Conservation (phyloP, 2,329 filamentous ascomycete genomes). For the Tolypocladium endophyticum region DNA sequence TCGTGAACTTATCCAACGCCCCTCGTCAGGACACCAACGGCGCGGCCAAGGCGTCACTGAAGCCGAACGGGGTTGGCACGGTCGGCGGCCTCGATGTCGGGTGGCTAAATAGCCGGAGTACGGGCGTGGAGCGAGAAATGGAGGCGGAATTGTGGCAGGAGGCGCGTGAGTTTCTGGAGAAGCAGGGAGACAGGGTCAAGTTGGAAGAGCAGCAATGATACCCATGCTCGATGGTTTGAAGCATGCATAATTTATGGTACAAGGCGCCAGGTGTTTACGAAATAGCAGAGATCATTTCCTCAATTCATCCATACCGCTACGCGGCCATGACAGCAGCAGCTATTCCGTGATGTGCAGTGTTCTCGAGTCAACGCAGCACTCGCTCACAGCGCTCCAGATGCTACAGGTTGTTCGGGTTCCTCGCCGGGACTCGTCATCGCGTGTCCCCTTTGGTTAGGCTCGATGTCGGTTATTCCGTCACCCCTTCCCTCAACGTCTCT, state of each 20-base stretch:
- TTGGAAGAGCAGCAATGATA: background rate
- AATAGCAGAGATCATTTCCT: background rate
- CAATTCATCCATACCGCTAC: background rate
- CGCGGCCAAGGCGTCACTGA: slow-evolving; percentile 32
- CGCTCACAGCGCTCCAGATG: background rate
- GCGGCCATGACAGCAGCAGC: background rate
- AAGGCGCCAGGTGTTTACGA: background rate
- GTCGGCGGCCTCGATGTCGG: slow-evolving; percentile 67
- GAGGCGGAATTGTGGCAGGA: slow-evolving; percentile 66
- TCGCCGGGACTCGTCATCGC: background rate
- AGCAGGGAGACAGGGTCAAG: slow-evolving; percentile 10
- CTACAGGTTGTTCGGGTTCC: background rate
- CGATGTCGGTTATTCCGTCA: background rate
- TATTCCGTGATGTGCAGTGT: background rate
- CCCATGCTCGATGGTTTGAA: background rate
- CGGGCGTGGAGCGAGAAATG: slow-evolving; percentile 72
- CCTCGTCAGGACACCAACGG: slow-evolving; percentile 20
- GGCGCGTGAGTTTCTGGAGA: slow-evolving; percentile 25
- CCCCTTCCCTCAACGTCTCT: background rate
- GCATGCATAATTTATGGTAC: background rate
- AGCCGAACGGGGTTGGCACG: slow-evolving; percentile 44
- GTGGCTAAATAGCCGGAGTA: slow-evolving; percentile 78
- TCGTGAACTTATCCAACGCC: slow-evolving; percentile 43
- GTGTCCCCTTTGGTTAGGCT: background rate
- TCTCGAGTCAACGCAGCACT: background rate